Conservation (phyloP, 2,329 filamentous ascomycete genomes). For the Chlorencoelia australis region DNA sequence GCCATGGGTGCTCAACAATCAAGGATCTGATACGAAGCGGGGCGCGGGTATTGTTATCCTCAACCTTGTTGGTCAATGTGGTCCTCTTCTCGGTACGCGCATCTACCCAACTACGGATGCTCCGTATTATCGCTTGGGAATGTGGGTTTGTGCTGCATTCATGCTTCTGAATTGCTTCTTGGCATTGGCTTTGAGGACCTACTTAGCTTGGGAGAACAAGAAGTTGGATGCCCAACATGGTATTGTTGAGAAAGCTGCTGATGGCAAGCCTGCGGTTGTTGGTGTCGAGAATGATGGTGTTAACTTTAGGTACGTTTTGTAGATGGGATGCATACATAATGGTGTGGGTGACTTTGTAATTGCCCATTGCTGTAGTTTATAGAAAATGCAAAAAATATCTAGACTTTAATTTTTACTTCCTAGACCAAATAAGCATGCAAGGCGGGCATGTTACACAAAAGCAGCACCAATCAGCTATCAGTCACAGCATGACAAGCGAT, state of each 20-base stretch:
- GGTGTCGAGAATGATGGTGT: constrained; percentile 23
- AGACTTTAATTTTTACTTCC: too few species aligned
- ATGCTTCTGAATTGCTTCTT: constrained; percentile 49
- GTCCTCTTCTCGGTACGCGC: constrained; percentile 52
- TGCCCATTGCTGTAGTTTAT: too few species aligned
- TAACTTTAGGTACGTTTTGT: constrained; percentile 19
- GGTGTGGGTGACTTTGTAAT: too few species aligned
- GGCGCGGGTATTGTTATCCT: constrained; percentile 57
- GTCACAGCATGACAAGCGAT: too few species aligned
- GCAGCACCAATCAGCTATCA: too few species aligned
- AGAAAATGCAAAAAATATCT: too few species aligned
- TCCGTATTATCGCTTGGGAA: constrained; percentile 43
- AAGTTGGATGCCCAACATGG: constrained; percentile 39
- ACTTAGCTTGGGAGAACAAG: constrained; percentile 50
- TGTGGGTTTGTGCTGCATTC: constrained; percentile 49
- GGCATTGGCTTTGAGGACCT: constrained; percentile 40
- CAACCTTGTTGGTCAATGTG: constrained; percentile 57
- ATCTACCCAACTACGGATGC: constrained; percentile 44
- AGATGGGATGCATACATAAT: too few species aligned
- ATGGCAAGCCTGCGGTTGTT: not conserved
- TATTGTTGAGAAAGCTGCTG: not conserved
- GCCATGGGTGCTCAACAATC: constrained; percentile 61
- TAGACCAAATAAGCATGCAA: too few species aligned
- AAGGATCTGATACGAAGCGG: constrained; percentile 57
- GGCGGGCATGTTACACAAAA: too few species aligned